Conservation (phyloP, 2,329 filamentous ascomycete species). For the Lizonia empirigonia region DNA sequence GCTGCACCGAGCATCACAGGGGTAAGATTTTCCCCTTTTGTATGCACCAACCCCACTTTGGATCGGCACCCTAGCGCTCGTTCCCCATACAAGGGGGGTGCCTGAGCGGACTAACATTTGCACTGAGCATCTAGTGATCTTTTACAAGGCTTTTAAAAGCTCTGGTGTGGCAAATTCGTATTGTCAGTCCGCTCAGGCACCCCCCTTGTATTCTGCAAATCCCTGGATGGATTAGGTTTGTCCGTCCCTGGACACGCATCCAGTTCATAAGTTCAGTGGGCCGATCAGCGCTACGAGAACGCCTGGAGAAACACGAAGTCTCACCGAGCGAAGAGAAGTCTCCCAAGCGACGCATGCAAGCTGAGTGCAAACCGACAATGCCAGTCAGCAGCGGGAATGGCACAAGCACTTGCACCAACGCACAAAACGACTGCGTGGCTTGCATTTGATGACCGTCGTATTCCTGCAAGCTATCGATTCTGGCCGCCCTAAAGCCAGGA, state of each 20-base stretch:
- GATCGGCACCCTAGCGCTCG: slow-evolving; percentile 4
- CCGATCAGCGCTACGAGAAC: background rate
- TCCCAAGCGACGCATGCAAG: background rate
- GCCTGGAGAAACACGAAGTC: background rate
- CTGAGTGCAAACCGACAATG: background rate
- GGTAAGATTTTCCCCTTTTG: slow-evolving; percentile 11
- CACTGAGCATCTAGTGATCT: no score
- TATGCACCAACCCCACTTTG: background rate
- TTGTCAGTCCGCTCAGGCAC: no score
- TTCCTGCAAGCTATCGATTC: slow-evolving; percentile 11
- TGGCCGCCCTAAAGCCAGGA: slow-evolving; percentile 10
- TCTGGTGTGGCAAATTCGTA: no score
- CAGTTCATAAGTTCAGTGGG: background rate
- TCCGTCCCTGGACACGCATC: background rate
- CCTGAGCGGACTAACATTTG: no score
- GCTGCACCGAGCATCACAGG: slow-evolving; percentile 7
- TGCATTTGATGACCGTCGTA: slow-evolving; percentile 14
- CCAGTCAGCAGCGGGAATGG: background rate
- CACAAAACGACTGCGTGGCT: slow-evolving; percentile 3
- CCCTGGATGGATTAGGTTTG: slow-evolving; percentile 1
- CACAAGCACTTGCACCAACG: slow-evolving; percentile 1
- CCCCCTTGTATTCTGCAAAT: slow-evolving; percentile 1
- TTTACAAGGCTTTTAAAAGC: no score
- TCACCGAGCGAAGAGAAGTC: background rate
- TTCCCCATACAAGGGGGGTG: background rate